phyloP scores from a whole-genome alignment of 2,329 filamentous ascomycete species.

The Clonostachys byssicola region DNA sequence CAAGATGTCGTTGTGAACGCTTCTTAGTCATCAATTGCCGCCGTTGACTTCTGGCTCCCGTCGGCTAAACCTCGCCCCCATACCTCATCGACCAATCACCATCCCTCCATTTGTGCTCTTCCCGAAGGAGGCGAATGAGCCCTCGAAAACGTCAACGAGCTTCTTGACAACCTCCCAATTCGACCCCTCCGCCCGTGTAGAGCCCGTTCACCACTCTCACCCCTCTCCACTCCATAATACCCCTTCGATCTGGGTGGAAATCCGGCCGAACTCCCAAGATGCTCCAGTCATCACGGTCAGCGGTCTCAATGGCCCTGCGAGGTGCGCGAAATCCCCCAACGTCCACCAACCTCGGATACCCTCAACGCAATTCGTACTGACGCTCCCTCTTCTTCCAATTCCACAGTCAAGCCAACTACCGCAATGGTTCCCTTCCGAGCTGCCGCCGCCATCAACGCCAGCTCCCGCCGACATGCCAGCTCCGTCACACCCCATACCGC shows the following conservation, averaged over 20 bases:
- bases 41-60: no score
- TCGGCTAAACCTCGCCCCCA: slow-evolving; percentile 19
- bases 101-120: slow-evolving; percentile 13
- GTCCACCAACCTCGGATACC: neutral
- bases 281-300: slow-evolving; percentile 44
- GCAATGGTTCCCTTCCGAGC: slow-evolving; percentile 61
- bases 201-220: slow-evolving; percentile 3
- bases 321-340: slow-evolving; percentile 26
- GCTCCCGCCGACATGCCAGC: slow-evolving; percentile 59
- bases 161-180: slow-evolving; percentile 7
- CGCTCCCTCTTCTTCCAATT: neutral
- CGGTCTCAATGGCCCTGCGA: slow-evolving; percentile 48
- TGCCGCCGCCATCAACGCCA: slow-evolving; percentile 61
- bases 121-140: slow-evolving; percentile 18
- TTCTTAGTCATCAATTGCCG: no score
- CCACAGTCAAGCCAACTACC: slow-evolving; percentile 60
- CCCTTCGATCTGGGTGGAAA: neutral
- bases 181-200: slow-evolving; percentile 10
- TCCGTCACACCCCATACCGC: slow-evolving; percentile 49
- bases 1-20: no score
- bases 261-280: slow-evolving; percentile 22
- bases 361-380: no score
- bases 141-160: slow-evolving; percentile 16
- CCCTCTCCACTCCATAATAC: neutral
- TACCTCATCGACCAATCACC: slow-evolving; percentile 18